Conservation (phyloP, 192 early-diverging fungal genomes). For the Coemansia sp. region DNA sequence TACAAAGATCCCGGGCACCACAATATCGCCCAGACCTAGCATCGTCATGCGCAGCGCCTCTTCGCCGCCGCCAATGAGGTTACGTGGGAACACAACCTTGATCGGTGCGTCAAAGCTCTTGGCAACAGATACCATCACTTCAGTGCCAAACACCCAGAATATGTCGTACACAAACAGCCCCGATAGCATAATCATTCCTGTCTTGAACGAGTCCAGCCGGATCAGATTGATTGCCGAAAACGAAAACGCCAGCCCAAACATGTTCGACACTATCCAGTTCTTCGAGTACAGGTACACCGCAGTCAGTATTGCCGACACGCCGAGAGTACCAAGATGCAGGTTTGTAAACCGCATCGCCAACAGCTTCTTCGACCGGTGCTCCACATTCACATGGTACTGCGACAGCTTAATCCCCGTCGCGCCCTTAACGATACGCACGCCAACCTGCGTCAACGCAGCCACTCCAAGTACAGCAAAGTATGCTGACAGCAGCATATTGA, state of each 20-base stretch:
- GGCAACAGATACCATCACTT: slow-evolving; percentile 97
- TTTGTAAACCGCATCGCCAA: slow-evolving; percentile 57
- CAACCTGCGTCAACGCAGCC: slow-evolving; percentile 68
- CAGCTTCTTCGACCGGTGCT: slow-evolving; percentile 22
- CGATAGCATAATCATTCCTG: slow-evolving; percentile 88
- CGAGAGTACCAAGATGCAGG: slow-evolving; percentile 62
- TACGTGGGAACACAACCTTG: slow-evolving; percentile 85
- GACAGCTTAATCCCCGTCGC: slow-evolving; percentile 59
- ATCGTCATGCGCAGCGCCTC: slow-evolving; percentile 72
- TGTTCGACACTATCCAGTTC: slow-evolving; percentile 91
- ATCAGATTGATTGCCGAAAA: slow-evolving; percentile 82
- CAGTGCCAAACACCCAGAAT: slow-evolving; percentile 99
- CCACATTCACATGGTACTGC: slow-evolving; percentile 69
- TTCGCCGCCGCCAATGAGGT: slow-evolving; percentile 48
- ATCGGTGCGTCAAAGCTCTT: slow-evolving; percentile 95
- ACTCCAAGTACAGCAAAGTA: slow-evolving; percentile 88
- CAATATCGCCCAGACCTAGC: slow-evolving; percentile 96
- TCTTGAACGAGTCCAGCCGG: slow-evolving; percentile 92
- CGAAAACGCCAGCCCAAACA: slow-evolving; percentile 85
- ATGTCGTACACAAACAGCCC: slow-evolving; percentile 96
- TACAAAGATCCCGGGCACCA: slow-evolving; percentile 93
- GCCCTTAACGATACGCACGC: slow-evolving; percentile 51
- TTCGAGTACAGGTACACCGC: slow-evolving; percentile 80
- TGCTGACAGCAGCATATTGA: slow-evolving; percentile 76
- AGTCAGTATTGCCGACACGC: slow-evolving; percentile 59